Base-by-base conservation (phyloP, 495 filamentous ascomycete species). In the Aspergillus saccharolyticus region DNA sequence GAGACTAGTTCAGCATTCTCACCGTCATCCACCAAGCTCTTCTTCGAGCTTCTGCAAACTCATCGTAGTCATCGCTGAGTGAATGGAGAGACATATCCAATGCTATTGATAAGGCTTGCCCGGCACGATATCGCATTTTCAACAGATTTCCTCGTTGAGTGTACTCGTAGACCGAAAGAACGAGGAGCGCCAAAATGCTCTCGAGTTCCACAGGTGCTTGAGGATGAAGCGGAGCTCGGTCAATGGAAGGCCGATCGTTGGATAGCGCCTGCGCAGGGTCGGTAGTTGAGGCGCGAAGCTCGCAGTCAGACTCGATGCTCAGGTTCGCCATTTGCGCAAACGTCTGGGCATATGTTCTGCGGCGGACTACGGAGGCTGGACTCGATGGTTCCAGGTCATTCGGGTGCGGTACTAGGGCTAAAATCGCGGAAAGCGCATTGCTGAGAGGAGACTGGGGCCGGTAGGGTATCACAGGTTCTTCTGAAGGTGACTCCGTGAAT, bases 11-110 rank as follows among this genome's bases (percentile, higher is more conserved):
- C 4, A 42, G 28, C 16, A 1, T 19, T 22, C 66, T 39, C 71
- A 80, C 79, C 53, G 81, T 85, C 82, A 84, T 84, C 83, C 83
- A 85, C 83, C 83, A 85, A 46, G 77, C 74, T 60, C 82, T 74
- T 30, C 79, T 70, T 61, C 76, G 76, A 47, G 80, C 80, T 61
- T 85, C 83, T 3, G 75, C 77, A 45, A 71, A 74, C 44, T 78
- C 77, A 58, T 81, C 74, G 20, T 77, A 74, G 7, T 77, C 71
- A n/a, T 65, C 65, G 12, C 66, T 70, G 33, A 70, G 65, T 1
- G 68, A 65, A 70, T 84, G 79, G 9, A 85, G 72, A 21, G 69
- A 75, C 56, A 82, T 71, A 47, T 79, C 75, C 65, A 82, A 68
- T 18, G 82, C 82, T 49, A 80, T 68, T 17, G 78, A 74, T 56